Conservation (phyloP, 805 yeast species). For the Cyberlindnera petersonii region DNA sequence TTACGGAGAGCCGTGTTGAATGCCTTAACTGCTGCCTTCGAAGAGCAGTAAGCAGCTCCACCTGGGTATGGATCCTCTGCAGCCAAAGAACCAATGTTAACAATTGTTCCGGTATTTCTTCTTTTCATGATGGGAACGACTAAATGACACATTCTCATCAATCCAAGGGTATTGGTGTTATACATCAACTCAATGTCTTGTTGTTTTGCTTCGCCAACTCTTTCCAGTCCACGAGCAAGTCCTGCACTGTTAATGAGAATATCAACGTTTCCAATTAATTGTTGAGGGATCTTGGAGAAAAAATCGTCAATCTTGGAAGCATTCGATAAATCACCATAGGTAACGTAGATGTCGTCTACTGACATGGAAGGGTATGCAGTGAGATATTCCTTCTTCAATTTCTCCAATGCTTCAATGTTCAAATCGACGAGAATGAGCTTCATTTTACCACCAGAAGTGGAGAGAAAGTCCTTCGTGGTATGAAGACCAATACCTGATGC, state of each 20-base stretch:
- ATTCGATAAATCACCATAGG: conserved; percentile 54
- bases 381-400: conserved; percentile 43
- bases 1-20: conserved; percentile 67
- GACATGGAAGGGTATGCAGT: conserved; percentile 42
- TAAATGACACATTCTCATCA: conserved; percentile 77
- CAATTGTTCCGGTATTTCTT: conserved; percentile 65
- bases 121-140: conserved; percentile 63
- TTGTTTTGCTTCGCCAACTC: conserved; percentile 60
- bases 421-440: conserved; percentile 74
- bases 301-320: conserved; percentile 48
- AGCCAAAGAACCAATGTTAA: conserved; percentile 69
- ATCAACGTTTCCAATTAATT: conserved; percentile 55
- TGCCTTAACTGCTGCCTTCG: conserved; percentile 69
- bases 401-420: conserved; percentile 53
- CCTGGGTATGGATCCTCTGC: conserved; percentile 63
- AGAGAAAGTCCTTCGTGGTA: conserved; percentile 80
- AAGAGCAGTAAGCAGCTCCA: conserved; percentile 71
- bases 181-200: conserved; percentile 71
- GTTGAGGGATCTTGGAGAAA: conserved; percentile 44
- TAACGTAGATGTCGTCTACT: conserved; percentile 33
- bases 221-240: conserved; percentile 73
- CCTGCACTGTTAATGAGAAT: conserved; percentile 70
- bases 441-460: conserved; percentile 60
- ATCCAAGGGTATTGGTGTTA: conserved; percentile 79
- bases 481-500: conserved; percentile 93